Conservation (phyloP, 306 rosid genomes). For the Quercus cerris region DNA sequence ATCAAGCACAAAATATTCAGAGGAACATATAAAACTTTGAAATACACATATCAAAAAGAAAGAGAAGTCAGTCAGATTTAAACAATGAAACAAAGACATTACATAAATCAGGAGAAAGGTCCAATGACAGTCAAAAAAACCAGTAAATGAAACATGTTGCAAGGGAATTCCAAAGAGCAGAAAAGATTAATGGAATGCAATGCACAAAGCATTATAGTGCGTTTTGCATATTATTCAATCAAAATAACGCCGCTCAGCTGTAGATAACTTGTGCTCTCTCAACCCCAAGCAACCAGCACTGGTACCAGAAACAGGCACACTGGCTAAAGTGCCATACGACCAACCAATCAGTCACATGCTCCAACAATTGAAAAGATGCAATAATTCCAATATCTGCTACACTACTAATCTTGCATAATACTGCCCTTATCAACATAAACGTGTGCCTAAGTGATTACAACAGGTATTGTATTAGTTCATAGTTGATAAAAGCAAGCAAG, state of each 20-base stretch:
- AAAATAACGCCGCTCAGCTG: constrained; percentile 8
- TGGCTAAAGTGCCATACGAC: too few species aligned
- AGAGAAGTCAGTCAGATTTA: background rate
- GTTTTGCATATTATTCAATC: constrained; percentile 16
- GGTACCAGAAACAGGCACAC: too few species aligned
- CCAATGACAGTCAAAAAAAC: background rate
- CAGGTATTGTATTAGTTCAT: too few species aligned
- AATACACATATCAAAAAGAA: background rate
- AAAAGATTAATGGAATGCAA: background rate
- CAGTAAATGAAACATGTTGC: constrained; percentile 14
- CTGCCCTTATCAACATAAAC: too few species aligned
- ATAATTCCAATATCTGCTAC: too few species aligned
- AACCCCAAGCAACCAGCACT: too few species aligned
- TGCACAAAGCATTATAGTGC: background rate
- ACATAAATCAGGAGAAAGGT: background rate
- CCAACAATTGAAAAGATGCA: too few species aligned
- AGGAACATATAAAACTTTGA: background rate
- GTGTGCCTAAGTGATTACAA: too few species aligned
- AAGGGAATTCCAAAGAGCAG: background rate
- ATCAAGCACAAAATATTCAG: background rate
- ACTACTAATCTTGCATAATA: too few species aligned
- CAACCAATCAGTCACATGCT: too few species aligned
- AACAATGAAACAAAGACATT: background rate
- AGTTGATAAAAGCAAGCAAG: too few species aligned
- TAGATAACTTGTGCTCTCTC: too few species aligned